Evolutionary conservation across 139 green algal genomes (phyloP).

Genomic region (Coccomyxa sp.): DNA sequence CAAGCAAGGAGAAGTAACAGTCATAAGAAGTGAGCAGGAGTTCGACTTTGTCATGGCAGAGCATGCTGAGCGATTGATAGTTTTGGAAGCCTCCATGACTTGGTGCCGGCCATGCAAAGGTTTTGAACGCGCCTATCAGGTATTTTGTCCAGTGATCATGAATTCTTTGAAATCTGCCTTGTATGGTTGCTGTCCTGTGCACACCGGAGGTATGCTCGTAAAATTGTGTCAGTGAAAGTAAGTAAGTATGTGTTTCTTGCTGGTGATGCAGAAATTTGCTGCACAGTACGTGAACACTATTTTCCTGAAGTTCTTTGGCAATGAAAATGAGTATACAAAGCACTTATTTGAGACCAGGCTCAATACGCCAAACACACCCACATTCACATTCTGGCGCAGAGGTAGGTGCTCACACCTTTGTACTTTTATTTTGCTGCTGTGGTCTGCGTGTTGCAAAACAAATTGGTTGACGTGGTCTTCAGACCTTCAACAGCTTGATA

Average conservation of each 20-base stretch:
- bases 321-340: conserved; percentile 48
- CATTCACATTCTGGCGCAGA: conserved; percentile 21
- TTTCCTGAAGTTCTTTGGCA: conserved; percentile 52
- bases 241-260: neutral
- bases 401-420: neutral
- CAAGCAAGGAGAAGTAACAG: conserved; percentile 20
- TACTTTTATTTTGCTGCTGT: neutral
- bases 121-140: conserved; percentile 34
- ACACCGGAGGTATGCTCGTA: neutral
- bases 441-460: too few relatives aligned
- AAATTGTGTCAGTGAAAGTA: neutral
- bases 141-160: neutral
- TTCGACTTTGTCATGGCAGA: conserved; percentile 18
- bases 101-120: conserved; percentile 51
- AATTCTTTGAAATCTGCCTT: neutral
- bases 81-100: conserved; percentile 37
- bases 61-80: conserved; percentile 31
- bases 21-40: conserved; percentile 30
- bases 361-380: conserved; percentile 7
- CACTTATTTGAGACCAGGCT: conserved; percentile 34
- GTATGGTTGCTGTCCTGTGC: too few relatives aligned
- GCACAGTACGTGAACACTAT: conserved; percentile 29
- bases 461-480: too few relatives aligned
- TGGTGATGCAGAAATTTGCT: conserved; percentile 33
- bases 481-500: neutral